Conservation (phyloP, 1,284 basidiomycete genomes). For the Puccinia hordei region DNA sequence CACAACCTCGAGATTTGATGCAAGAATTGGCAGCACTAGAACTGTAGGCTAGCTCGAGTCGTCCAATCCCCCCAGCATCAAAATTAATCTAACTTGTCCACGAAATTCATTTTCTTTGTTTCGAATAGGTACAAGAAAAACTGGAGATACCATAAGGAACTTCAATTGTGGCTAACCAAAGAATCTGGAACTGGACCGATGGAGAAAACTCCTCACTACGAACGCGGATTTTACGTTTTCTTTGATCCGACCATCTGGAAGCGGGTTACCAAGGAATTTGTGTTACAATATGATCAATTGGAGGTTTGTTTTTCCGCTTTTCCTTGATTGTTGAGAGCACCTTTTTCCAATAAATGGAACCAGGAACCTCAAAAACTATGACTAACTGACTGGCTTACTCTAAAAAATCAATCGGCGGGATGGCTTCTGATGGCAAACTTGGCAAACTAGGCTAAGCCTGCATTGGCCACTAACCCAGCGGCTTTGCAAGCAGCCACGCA, state of each 20-base stretch:
- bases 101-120: slow-evolving; percentile 3
- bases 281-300: slow-evolving; percentile 78
- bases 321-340: neutral
- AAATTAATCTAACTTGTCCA: neutral
- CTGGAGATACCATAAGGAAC: slow-evolving; percentile 96
- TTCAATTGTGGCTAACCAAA: slow-evolving; percentile 92
- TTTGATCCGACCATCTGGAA: slow-evolving; percentile 89
- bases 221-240: slow-evolving; percentile 84
- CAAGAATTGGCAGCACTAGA: slow-evolving; percentile 96
- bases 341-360: neutral
- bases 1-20: slow-evolving; percentile 83
- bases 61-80: neutral
- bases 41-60: slow-evolving; percentile 64
- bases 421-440: no score
- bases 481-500: slow-evolving; percentile 41
- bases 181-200: slow-evolving; percentile 79
- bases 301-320: slow-evolving; percentile 65
- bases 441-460: slow-evolving; percentile 41
- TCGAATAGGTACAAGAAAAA: slow-evolving; percentile 71
- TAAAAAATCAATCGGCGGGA: no score
- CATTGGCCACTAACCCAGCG: slow-evolving; percentile 48
- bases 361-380: no score
- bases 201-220: slow-evolving; percentile 83
- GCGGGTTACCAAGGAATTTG: slow-evolving; percentile 72
- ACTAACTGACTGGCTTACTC: neutral